Conservation (phyloP, 2,329 filamentous ascomycete genomes). For the Fusarium abutilonis region DNA sequence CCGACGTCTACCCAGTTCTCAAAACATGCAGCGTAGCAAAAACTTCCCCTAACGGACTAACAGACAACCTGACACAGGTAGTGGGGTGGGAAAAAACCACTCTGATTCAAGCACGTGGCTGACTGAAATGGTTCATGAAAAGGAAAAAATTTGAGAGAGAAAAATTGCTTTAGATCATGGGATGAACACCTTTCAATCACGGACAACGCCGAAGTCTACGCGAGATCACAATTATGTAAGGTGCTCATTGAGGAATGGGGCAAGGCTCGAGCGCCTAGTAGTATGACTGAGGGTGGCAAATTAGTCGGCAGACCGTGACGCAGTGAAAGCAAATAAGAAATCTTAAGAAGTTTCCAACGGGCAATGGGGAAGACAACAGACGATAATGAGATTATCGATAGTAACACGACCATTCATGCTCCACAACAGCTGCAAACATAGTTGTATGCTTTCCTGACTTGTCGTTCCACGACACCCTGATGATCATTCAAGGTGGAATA, state of each 20-base stretch:
- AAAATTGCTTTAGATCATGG: constrained; percentile 8
- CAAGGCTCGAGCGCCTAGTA: constrained; percentile 9
- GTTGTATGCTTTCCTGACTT: constrained; percentile 1
- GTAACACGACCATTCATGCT: constrained; percentile 3
- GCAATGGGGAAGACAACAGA: constrained; percentile 1
- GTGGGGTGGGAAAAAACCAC: constrained; percentile 2
- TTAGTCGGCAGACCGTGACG: constrained; percentile 28
- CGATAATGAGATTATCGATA: not conserved
- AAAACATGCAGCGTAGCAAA: not conserved
- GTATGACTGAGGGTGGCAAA: constrained; percentile 33
- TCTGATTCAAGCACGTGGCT: constrained; percentile 23
- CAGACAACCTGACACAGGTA: constrained; percentile 14
- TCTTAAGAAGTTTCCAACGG: not conserved
- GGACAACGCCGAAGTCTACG: constrained; percentile 38
- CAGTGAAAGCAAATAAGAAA: constrained; percentile 12
- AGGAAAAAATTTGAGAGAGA: constrained; percentile 14
- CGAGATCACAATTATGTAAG: constrained; percentile 39
- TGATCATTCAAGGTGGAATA: constrained; percentile 13
- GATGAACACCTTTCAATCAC: constrained; percentile 1
- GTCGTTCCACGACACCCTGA: constrained; percentile 11
- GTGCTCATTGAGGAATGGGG: constrained; percentile 4
- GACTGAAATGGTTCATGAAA: constrained; percentile 1
- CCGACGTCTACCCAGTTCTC: no score
- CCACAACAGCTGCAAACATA: constrained; percentile 14
- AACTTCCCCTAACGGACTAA: not conserved